Evolutionary conservation across 257 asterid genomes (phyloP), one percentile per base, ranked within the genome.

Genomic region (Salvia splendens): DNA sequence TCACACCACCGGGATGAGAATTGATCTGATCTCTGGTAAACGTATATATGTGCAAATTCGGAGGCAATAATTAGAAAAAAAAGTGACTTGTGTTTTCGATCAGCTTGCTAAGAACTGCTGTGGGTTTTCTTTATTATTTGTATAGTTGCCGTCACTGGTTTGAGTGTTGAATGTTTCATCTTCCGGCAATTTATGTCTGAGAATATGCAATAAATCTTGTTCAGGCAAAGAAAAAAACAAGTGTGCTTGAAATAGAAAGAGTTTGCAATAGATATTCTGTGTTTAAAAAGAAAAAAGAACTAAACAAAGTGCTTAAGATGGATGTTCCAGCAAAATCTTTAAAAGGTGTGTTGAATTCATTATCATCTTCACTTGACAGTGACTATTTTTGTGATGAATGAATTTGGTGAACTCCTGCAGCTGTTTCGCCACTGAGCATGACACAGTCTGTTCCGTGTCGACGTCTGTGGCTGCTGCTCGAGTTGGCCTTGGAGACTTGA

Each of bases 381-480:
- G 74, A 89, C 96, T 24, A 89, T 87, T 88, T 89, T 89, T 85
- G 87, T 85, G 71, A 89, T 90, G 42, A 95, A 89, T 2, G 96
- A n/a, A n/a, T n/a, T n/a, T n/a, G n/a, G n/a, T n/a, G n/a, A n/a
- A n/a, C n/a, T n/a, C n/a, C n/a, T n/a, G n/a, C n/a, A n/a, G n/a
- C n/a, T n/a, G n/a, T n/a, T n/a, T n/a, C n/a, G n/a, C n/a, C n/a
- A n/a, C 95, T 89, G 48, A 87, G 97, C 97, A 89, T 89, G 12
- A 89, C 97, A 40, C 97, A 87, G 72, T 89, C 97, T 0, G 97
- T 89, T 59, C 97, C 97, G 67, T 89, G 51, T 94, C 97, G 16
- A 89, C 97, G 72, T 89, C 97, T 1, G 97, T 89, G 49, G 97
- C 97, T 77, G 87, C 97, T 10, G 97, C 97, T 40, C 97, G 81